Evolutionary conservation across 2,329 filamentous ascomycete species (phyloP), one percentile per base, ranked within the genome.

Genomic region (Diaporthe vexans): DNA sequence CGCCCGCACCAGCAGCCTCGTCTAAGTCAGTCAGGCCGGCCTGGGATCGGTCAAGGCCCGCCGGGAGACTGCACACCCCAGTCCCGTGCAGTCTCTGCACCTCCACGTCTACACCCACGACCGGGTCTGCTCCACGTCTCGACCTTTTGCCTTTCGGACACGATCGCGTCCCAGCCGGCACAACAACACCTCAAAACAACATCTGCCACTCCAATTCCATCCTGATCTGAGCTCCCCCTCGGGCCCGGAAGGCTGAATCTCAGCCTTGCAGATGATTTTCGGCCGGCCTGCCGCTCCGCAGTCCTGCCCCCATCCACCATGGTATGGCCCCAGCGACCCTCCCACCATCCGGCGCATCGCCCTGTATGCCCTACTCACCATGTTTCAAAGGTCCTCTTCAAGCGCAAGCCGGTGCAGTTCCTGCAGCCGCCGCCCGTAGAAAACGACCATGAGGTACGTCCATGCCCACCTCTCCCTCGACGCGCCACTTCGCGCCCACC

Each of bases 401-500:
- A 98, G 87, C 92, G 97, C 80, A 98, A 98, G 85, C 95, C 95
- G 73, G 95, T 98, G 81, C 92, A 94, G 85, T 94, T 95, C 82
- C 87, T 95, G 78, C 89, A 93, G 67, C 88, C 89, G 63, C 93
- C 94, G 29, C 86, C 90, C 70, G 90, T 96, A 78, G 89, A 95
- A 78, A 92, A 97, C 87, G 94, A 97, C 80, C 89, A 91, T 79
- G 95, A 98, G 90, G 95, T 96, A 88, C 79, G 89, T 82, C 73
- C 46, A 61, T 46, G 13, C n/a, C 19, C 19, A 26, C 21, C 29
- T 8, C 9, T 19, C 13, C 43, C 29, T 24, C 26, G 48, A 61
- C 75, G 72, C 74, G 69, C 58, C 54, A 74, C 72, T 71, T 19
- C 51, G 37, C 72, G 59, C 74, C 58, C 33, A 29, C 48, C 63